Percentiles rank a stretch among this genome's conserved stretches.
Evolutionary conservation across 192 early-diverging fungal species (phyloP).

Genomic region (Coemansia sp.): DNA sequence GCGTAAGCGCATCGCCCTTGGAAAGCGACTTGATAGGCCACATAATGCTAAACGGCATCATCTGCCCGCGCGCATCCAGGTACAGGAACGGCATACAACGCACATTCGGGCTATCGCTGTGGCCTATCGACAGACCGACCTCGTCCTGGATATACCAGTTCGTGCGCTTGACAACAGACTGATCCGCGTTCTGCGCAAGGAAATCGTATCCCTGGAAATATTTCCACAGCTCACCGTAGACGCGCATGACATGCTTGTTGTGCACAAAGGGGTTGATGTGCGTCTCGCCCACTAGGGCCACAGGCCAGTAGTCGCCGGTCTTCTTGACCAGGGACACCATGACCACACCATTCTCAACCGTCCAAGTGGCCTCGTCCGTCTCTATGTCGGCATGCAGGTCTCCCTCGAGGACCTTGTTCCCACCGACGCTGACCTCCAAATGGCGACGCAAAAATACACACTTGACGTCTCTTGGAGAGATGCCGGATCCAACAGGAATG

Average conservation of each 20-base stretch:
- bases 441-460: slow-evolving; percentile 27
- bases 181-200: slow-evolving; percentile 22
- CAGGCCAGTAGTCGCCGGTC: slow-evolving; percentile 26
- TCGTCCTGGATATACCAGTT: slow-evolving; percentile 57
- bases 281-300: slow-evolving; percentile 29
- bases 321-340: slow-evolving; percentile 37
- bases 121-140: slow-evolving; percentile 63
- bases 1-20: slow-evolving; percentile 53
- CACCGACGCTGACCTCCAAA: slow-evolving; percentile 17
- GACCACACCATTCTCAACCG: slow-evolving; percentile 27
- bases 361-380: slow-evolving; percentile 32
- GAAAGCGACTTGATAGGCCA: slow-evolving; percentile 60
- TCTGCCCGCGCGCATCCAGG: slow-evolving; percentile 48
- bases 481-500: slow-evolving; percentile 18
- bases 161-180: slow-evolving; percentile 27
- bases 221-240: slow-evolving; percentile 41
- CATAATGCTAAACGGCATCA: slow-evolving; percentile 62
- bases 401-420: slow-evolving; percentile 25
- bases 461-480: slow-evolving; percentile 16
- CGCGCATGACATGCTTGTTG: slow-evolving; percentile 42
- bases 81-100: slow-evolving; percentile 65
- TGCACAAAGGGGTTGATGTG: slow-evolving; percentile 25
- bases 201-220: slow-evolving; percentile 50
- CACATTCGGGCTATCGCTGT: slow-evolving; percentile 61
- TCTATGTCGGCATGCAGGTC: slow-evolving; percentile 28